Percentiles rank a stretch among this genome's conserved stretches.
phyloP scores from a whole-genome alignment of 495 filamentous ascomycete genomes.

The Apiosordaria backusii region DNA sequence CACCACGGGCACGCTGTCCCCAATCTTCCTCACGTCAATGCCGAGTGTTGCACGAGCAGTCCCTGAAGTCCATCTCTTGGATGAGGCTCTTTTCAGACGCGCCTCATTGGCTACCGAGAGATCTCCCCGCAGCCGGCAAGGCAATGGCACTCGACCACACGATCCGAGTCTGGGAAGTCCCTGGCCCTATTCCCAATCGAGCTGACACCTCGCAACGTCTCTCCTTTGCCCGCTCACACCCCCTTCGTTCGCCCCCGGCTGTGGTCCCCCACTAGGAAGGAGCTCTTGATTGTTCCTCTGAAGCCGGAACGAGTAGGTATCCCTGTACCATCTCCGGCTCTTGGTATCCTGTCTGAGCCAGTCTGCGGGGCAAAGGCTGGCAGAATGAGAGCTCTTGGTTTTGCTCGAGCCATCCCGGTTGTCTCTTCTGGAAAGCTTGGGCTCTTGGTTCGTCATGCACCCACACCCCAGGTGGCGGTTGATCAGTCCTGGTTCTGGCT shows the following conservation, averaged over 20 bases:
- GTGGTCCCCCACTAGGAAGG: constrained; percentile 12
- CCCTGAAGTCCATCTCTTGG: not conserved
- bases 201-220: not conserved
- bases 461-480: constrained; percentile 20
- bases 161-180: constrained; percentile 6
- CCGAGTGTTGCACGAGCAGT: not conserved
- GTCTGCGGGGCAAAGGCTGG: constrained; percentile 17
- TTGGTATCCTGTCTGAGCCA: constrained; percentile 18
- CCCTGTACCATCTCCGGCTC: constrained; percentile 21
- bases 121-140: not conserved
- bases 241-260: not conserved
- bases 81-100: not conserved
- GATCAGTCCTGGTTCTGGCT: constrained; percentile 20
- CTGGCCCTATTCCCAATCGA: constrained; percentile 16
- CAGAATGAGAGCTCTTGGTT: constrained; percentile 19
- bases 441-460: constrained; percentile 26
- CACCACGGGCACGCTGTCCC: not conserved
- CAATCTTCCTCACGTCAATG: not conserved
- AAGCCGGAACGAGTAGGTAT: constrained; percentile 16
- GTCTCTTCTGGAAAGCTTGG: constrained; percentile 19
- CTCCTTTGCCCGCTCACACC: too few relatives aligned
- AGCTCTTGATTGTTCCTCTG: constrained; percentile 14
- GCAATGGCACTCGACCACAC: not conserved
- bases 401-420: constrained; percentile 22
- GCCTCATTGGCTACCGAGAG: not conserved